phyloP scores from a whole-genome alignment of 192 early-diverging fungal genomes.

The Coemansia sp. region DNA sequence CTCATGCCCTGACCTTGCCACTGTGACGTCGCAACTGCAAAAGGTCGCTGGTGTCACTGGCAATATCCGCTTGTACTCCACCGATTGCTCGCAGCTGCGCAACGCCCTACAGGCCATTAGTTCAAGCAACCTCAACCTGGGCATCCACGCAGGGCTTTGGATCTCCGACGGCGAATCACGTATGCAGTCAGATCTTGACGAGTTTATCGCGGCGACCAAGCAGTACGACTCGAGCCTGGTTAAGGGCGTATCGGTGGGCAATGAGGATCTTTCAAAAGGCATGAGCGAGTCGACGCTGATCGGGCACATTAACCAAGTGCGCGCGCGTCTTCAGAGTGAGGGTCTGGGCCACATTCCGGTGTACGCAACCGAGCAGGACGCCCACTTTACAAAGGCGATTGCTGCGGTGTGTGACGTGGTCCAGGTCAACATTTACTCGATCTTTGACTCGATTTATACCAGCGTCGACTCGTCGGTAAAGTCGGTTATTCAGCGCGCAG shows the following conservation, averaged over 20 bases:
- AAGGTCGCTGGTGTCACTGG: conserved; percentile 27
- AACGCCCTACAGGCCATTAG: conserved; percentile 35
- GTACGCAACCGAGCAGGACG: conserved; percentile 47
- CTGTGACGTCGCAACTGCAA: conserved; percentile 30
- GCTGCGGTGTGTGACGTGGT: conserved; percentile 37
- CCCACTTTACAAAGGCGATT: conserved; percentile 27
- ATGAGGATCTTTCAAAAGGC: conserved; percentile 44
- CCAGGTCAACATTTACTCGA: conserved; percentile 49
- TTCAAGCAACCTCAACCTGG: conserved; percentile 22
- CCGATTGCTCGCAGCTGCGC: conserved; percentile 49
- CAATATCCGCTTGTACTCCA: conserved; percentile 51
- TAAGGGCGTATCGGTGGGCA: conserved; percentile 48
- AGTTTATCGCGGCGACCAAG: conserved; percentile 42
- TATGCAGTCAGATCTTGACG: conserved; percentile 35
- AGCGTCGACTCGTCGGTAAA: conserved; percentile 31
- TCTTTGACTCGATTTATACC: conserved; percentile 37
- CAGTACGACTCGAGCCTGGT: conserved; percentile 25
- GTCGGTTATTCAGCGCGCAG: conserved; percentile 8
- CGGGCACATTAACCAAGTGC: conserved; percentile 44
- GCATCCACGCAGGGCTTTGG: conserved; percentile 49
- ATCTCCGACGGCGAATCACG: conserved; percentile 25
- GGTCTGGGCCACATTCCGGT: conserved; percentile 44
- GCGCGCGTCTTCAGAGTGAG: conserved; percentile 36
- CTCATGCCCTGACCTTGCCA: conserved; percentile 34
- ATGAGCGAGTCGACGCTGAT: conserved; percentile 41